Percentiles rank a stretch among this genome's conserved stretches.
Evolutionary conservation across 441 rosid species (phyloP).

Genomic region (Populus hybrid): DNA sequence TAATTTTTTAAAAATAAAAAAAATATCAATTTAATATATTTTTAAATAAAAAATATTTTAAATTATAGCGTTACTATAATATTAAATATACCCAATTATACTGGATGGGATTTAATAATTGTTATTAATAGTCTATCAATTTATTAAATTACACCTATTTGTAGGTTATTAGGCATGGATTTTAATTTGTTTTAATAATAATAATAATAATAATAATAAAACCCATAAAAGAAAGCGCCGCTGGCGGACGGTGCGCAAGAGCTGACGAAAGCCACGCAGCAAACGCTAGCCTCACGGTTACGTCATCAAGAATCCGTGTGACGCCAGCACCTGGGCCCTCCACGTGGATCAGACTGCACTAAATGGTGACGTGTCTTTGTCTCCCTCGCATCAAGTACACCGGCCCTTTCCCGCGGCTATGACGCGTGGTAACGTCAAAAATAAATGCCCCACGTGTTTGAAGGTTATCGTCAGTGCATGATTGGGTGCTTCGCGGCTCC

Average conservation of each 20-base stretch:
- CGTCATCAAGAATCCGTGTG: conserved; percentile 17
- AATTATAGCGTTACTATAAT: too few species aligned
- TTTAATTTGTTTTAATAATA: too few species aligned
- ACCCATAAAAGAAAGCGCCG: background rate
- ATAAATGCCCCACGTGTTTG: background rate
- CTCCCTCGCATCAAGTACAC: background rate
- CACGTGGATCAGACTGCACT: conserved; percentile 4
- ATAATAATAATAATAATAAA: too few species aligned
- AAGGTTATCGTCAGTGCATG: background rate
- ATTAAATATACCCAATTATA: rapidly evolving
- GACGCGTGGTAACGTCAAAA: background rate
- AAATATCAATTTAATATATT: too few species aligned
- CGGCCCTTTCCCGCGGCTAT: background rate
- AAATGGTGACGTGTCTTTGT: background rate
- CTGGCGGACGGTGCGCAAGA: conserved; percentile 20
- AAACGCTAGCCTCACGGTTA: background rate
- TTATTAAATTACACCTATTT: too few species aligned
- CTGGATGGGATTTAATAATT: too few species aligned
- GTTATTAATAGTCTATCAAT: too few species aligned
- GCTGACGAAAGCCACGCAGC: conserved; percentile 5
- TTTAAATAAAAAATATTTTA: too few species aligned
- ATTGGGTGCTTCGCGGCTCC: background rate
- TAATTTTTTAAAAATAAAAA: too few species aligned
- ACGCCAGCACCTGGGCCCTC: conserved; percentile 22
- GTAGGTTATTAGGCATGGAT: too few species aligned